Conservation (phyloP, 495 filamentous ascomycete species). For the Trypethelium eluteriae region DNA sequence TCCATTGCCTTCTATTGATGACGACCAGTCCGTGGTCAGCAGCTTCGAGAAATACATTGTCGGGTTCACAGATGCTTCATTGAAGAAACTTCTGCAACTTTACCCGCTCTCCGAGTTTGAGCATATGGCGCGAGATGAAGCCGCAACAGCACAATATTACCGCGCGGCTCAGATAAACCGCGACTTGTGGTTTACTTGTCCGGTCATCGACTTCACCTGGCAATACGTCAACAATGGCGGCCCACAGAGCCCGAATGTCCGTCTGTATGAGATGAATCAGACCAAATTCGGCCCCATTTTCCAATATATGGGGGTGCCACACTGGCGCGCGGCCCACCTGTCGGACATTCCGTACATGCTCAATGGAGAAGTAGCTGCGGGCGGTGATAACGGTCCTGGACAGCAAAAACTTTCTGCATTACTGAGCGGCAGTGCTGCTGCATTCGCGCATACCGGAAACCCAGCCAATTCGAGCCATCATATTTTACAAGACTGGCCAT, state of each 20-base stretch:
- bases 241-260: slow-evolving; percentile 23
- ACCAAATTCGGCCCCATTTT: slow-evolving; percentile 37
- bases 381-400: not conserved
- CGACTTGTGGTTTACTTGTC: slow-evolving; percentile 43
- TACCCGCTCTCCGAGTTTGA: slow-evolving; percentile 40
- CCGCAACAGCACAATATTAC: slow-evolving; percentile 38
- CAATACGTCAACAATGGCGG: slow-evolving; percentile 32
- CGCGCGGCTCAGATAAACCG: slow-evolving; percentile 41
- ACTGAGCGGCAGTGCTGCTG: not conserved
- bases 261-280: slow-evolving; percentile 40
- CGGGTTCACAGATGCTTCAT: slow-evolving; percentile 24
- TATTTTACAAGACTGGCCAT: not conserved
- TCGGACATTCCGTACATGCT: slow-evolving; percentile 41
- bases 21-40: slow-evolving; percentile 28
- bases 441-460: not conserved
- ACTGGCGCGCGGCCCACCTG: slow-evolving; percentile 39
- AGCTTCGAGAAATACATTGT: slow-evolving; percentile 30
- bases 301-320: slow-evolving; percentile 27
- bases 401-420: not conserved
- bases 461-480: not conserved
- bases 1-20: slow-evolving; percentile 21
- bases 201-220: slow-evolving; percentile 37
- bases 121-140: slow-evolving; percentile 24
- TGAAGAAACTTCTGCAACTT: slow-evolving; percentile 25
- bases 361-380: not conserved